Base-by-base conservation (phyloP, 2,329 filamentous ascomycete species). In the Fragosphaeria purpurea region DNA sequence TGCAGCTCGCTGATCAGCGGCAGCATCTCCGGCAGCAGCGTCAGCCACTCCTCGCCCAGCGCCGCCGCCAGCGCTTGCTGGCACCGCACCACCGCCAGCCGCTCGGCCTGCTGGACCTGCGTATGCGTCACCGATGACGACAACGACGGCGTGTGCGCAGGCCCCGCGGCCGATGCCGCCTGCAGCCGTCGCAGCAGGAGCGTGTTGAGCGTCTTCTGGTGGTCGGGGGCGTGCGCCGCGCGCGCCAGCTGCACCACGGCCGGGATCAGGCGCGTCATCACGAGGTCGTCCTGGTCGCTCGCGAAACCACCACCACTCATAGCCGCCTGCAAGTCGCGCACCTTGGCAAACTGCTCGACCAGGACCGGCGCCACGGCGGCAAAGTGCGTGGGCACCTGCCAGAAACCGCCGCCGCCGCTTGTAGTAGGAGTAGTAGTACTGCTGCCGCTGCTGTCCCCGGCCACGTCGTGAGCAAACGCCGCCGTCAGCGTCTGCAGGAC, bases 1-100 rank as follows among this genome's bases (percentile, higher is more conserved):
- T 95, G 85, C 61, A 95, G 67, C 71, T 98, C 93, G 61, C 88
- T 94, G 60, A 99, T 95, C 57, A 91, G 88, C 22, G 94, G 91
- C 64, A 98, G 70, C 85, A 96, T 97, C 76, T 98, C 93, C 0
- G 91, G 88, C 63, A 97, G 67, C 71, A 94, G 78, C 1, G 83
- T 79, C 53, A 98, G 70, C 93, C 93, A 98, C 63, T 98, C 93
- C 65, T 97, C 90, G 53, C 90, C 90, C 32, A 97, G 69, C 44
- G 50, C 48, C 58, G 86, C 81, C 10, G 89, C 94, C 55, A 97
- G 72, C 11, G 77, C 79, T 63, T 89, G 85, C 70, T 97, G 81
- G 58, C 85, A 85, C 67, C 83, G 83, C 38, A 98, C 83, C 0
- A 88, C 88, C 1, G 86, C 88, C 37, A 97, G 72, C 12, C 93